Conservation (phyloP, 2,329 filamentous ascomycete genomes). For the Thielaviopsis populi region DNA sequence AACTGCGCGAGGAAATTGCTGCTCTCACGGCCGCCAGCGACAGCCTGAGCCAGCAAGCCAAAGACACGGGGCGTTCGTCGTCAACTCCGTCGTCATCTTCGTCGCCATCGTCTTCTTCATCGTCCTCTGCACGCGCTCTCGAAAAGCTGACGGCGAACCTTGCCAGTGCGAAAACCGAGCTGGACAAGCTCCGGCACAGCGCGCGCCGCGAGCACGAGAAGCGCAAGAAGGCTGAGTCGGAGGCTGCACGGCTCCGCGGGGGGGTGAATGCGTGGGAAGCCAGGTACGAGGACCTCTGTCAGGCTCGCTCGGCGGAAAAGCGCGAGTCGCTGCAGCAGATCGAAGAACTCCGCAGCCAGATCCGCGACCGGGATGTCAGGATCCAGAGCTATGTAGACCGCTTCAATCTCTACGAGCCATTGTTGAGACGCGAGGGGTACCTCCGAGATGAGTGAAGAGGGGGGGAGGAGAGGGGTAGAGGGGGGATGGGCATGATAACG, state of each 20-base stretch:
- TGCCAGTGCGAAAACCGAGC: background rate
- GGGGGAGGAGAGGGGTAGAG: background rate
- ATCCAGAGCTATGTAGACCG: slow-evolving; percentile 17
- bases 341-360: slow-evolving; percentile 13
- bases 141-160: background rate
- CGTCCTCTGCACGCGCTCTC: background rate
- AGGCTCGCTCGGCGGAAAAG: slow-evolving; percentile 11
- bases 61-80: background rate
- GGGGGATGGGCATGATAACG: no score
- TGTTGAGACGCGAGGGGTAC: slow-evolving; percentile 20
- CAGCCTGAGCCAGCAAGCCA: background rate
- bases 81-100: background rate
- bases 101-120: background rate
- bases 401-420: slow-evolving; percentile 19
- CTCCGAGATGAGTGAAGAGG: slow-evolving; percentile 1
- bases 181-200: background rate
- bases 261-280: slow-evolving; percentile 9
- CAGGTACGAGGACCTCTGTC: slow-evolving; percentile 18
- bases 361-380: slow-evolving; percentile 14
- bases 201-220: background rate
- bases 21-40: background rate
- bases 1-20: background rate
- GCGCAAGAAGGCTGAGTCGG: background rate
- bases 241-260: background rate
- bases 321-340: slow-evolving; percentile 10